Evolutionary conservation across 345 rosid species (phyloP).

Genomic region (Anastatica hierochuntica): DNA sequence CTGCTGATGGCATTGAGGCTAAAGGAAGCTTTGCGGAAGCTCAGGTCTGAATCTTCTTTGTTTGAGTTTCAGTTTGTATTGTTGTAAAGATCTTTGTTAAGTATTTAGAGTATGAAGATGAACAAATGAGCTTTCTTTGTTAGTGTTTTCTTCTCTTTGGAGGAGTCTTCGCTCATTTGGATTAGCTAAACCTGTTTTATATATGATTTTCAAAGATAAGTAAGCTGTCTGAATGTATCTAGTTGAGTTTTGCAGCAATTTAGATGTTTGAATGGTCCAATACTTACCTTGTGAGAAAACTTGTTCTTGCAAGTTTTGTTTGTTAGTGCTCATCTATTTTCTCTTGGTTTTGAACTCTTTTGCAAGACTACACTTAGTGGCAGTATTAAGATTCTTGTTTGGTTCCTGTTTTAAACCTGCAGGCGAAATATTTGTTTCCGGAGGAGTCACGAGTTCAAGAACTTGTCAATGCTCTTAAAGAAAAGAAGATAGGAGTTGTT

Average conservation of each 20-base stretch:
- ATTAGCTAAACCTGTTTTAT: no score
- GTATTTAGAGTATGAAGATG: conserved; percentile 3
- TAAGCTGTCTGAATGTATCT: no score
- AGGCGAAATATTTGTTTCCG: conserved; percentile 79
- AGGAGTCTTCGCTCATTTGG: no score
- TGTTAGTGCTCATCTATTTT: not conserved
- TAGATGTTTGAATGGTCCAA: no score
- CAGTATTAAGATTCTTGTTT: not conserved
- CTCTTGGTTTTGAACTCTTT: not conserved
- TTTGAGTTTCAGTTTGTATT: not conserved
- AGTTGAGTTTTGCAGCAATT: not conserved
- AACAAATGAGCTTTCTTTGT: no score
- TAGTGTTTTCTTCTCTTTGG: no score
- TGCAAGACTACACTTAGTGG: not conserved
- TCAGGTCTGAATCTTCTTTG: conserved; percentile 40
- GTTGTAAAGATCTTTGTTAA: not conserved
- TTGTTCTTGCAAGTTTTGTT: no score
- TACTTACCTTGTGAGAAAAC: no score
- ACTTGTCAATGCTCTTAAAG: conserved; percentile 60
- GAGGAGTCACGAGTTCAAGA: conserved; percentile 54
- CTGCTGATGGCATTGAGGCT: conserved; percentile 53
- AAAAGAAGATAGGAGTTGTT: conserved; percentile 83
- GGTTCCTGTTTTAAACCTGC: conserved; percentile 13
- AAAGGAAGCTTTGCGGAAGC: conserved; percentile 90
- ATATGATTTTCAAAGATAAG: no score